Evolutionary conservation across 441 rosid genomes (phyloP), one percentile per base, ranked within the genome.

Genomic region (Jatropha multifida): DNA sequence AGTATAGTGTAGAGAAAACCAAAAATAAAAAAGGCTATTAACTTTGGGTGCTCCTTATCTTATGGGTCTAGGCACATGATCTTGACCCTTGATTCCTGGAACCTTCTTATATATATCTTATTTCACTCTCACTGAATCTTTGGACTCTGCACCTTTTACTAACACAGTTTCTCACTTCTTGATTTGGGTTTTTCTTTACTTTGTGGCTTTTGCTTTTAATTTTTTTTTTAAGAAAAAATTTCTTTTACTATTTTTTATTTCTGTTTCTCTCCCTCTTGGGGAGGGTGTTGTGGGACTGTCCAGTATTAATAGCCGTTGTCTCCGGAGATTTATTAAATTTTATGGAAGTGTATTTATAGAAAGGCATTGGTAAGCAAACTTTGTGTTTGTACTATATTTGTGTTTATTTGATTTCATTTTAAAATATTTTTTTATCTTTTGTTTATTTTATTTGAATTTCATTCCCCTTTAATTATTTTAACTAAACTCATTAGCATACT

Each of bases 1-100:
- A 8, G 6, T 42, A 42, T 42, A 42, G 48, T 44, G 10, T 44
- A 6, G 9, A 68, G 77, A 71, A 68, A 32, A 77, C 62, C 75
- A 71, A 68, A 26, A 54, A 17, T 11, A 27, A 26, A 11, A 70
- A 42, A 0, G 2, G 23, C 23, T 42, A 42, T 69, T 12, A 67
- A n/a, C 48, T 32, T 48, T 32, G 61, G 70, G 32, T 54, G 61
- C 65, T 76, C 76, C 87, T 81, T 61, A 64, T 83, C 76, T 86
- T 84, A 79, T 77, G 89, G 87, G 90, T 84, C 79, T 66, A 44
- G 75, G 85, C 90, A 88, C 92, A 87, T 80, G 88, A 88, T 78
- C 87, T 83, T 85, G 92, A 86, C 97, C 97, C 98, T 89, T 94
- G 93, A 94, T 92, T 92, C 96, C 79, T 85, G 93, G 97, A 92